Conservation (phyloP, 345 rosid species). For the Syzygium grande region DNA sequence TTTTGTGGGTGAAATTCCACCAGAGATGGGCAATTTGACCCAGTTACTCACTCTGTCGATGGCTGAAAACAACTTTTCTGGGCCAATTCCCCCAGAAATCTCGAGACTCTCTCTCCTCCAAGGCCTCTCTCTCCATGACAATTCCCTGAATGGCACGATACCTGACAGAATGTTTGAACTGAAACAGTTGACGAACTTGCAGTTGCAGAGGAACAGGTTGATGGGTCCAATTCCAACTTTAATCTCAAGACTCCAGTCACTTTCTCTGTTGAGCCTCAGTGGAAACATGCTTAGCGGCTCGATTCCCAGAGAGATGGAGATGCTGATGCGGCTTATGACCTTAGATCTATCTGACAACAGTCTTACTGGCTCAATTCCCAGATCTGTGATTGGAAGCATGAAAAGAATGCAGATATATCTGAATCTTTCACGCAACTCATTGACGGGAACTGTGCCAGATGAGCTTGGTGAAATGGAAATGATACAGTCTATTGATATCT, state of each 20-base stretch:
- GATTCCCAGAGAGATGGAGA: conserved; percentile 48
- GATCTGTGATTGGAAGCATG: conserved; percentile 27
- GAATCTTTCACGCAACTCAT: conserved; percentile 59
- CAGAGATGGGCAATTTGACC: conserved; percentile 53
- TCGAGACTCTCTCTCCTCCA: conserved; percentile 60
- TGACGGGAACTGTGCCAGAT: conserved; percentile 50
- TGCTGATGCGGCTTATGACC: conserved; percentile 31
- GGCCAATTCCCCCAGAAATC: conserved; percentile 48
- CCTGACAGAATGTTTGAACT: conserved; percentile 46
- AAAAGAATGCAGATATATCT: conserved; percentile 46
- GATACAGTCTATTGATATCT: conserved; percentile 73
- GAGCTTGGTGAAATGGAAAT: conserved; percentile 68
- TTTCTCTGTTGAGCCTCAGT: conserved; percentile 42
- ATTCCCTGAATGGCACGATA: conserved; percentile 47
- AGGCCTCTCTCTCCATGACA: conserved; percentile 43
- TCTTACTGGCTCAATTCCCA: conserved; percentile 52
- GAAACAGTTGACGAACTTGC: conserved; percentile 46
- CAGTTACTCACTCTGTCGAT: conserved; percentile 35
- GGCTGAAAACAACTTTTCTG: conserved; percentile 44
- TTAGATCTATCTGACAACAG: conserved; percentile 70
- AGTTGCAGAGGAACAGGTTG: conserved; percentile 48
- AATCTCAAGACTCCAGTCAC: conserved; percentile 49
- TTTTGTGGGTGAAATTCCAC: conserved; percentile 57
- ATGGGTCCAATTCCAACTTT: conserved; percentile 42
- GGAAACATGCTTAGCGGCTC: conserved; percentile 65